These are phyloP conservation scores for Strigomonas culicis DNA, from an alignment of 208 protist species.

Conservation along the genomic window DNA sequence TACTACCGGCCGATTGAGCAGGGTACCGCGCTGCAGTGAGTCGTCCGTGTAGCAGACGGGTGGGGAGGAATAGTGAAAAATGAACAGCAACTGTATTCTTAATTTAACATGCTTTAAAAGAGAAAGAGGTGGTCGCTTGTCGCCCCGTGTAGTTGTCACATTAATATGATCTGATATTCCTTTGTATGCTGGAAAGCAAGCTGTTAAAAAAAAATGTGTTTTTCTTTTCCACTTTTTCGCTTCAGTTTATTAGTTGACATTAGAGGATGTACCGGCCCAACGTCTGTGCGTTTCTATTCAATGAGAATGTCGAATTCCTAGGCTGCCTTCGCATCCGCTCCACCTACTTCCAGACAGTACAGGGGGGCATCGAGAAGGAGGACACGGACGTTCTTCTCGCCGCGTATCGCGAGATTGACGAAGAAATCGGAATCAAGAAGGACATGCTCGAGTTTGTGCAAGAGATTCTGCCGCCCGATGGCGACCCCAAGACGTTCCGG, in stretches of 20 bases:
- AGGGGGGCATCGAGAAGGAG: slow-evolving; percentile 65
- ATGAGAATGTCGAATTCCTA: slow-evolving; percentile 59
- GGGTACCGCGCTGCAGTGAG: neutral
- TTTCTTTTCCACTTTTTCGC: neutral
- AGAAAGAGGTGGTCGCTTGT: too few species aligned
- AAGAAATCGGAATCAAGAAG: slow-evolving; percentile 63
- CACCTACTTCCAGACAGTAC: slow-evolving; percentile 58
- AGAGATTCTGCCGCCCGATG: slow-evolving; percentile 61
- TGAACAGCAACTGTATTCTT: neutral
- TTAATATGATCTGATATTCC: too few species aligned
- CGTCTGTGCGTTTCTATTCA: slow-evolving; percentile 74
- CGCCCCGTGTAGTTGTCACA: too few species aligned
- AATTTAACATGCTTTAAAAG: too few species aligned
- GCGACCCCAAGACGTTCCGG: slow-evolving; percentile 57
- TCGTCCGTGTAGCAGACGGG: neutral
- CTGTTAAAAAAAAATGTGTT: neutral
- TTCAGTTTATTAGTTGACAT: slow-evolving; percentile 1
- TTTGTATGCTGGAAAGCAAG: too few species aligned
- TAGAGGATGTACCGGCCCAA: slow-evolving; percentile 71
- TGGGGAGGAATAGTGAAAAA: too few species aligned
- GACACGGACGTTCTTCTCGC: slow-evolving; percentile 53
- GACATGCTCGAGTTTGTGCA: slow-evolving; percentile 52
- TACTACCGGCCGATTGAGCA: slow-evolving; percentile 1
- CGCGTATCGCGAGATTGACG: slow-evolving; percentile 60
- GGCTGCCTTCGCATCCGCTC: slow-evolving; percentile 49